A percentile compares a stretch with the other conserved stretches of the same genome.
phyloP scores from a whole-genome alignment of 2,329 filamentous ascomycete species.

The Fusarium sp. region DNA sequence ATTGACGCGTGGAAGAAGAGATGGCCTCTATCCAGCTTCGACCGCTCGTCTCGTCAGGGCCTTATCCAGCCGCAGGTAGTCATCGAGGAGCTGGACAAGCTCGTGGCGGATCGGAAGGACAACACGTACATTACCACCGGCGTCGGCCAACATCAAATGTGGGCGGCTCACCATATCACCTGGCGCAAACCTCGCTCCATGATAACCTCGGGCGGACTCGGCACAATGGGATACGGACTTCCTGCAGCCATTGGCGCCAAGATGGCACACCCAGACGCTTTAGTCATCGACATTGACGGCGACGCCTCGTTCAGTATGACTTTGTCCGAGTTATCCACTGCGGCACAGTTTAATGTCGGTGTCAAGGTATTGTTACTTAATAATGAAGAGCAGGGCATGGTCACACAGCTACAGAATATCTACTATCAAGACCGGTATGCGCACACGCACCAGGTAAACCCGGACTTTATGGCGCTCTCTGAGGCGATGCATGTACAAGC shows the following conservation, averaged over 20 bases:
- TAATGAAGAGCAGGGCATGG: conserved; percentile 98
- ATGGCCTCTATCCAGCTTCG: too few species aligned
- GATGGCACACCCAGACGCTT: conserved; percentile 77
- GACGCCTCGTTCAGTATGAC: conserved; percentile 99
- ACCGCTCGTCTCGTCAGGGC: too few species aligned
- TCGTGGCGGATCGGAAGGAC: too few species aligned
- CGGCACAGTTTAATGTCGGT: conserved; percentile 94
- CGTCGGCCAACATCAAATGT: conserved; percentile 89
- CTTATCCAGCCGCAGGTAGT: too few species aligned
- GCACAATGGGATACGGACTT: conserved; percentile 91
- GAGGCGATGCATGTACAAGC: conserved; percentile 91
- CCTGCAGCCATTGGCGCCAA: conserved; percentile 96
- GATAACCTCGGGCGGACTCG: conserved; percentile 97
- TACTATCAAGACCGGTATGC: conserved; percentile 95
- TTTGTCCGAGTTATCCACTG: conserved; percentile 91
- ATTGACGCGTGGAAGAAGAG: conserved; percentile 68
- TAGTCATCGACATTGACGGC: conserved; percentile 96
- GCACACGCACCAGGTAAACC: conserved; percentile 93
- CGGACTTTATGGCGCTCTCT: conserved; percentile 91
- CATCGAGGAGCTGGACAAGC: too few species aligned
- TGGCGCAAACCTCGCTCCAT: conserved; percentile 93
- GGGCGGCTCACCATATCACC: conserved; percentile 95
- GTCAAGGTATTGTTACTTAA: conserved; percentile 94
- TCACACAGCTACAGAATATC: conserved; percentile 97
- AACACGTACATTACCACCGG: too few species aligned